phyloP scores from a whole-genome alignment of 2,329 filamentous ascomycete genomes.

The Alternaria incomplexa region DNA sequence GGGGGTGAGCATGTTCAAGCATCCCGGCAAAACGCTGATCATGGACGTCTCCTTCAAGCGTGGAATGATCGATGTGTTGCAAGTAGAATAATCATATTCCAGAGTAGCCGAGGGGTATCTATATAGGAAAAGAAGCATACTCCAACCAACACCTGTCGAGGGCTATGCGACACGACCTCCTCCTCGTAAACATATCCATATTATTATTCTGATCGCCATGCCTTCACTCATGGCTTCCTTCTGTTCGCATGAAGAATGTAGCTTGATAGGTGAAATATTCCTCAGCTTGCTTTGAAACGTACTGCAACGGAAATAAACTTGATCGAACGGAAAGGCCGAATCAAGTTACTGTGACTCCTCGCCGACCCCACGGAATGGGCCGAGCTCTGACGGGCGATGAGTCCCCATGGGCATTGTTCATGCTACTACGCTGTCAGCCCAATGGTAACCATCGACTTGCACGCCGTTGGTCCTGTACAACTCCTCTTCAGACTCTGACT shows the following conservation, averaged over 20 bases:
- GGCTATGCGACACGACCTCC: background rate
- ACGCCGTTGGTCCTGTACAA: constrained; percentile 29
- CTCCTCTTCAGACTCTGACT: constrained; percentile 36
- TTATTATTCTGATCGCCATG: background rate
- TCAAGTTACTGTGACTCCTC: background rate
- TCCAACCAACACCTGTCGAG: background rate
- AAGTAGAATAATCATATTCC: background rate
- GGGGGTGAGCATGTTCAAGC: background rate
- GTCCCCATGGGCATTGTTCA: constrained; percentile 3
- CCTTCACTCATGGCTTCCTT: background rate
- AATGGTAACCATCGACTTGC: constrained; percentile 23
- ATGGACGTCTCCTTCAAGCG: background rate
- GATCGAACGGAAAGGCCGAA: background rate
- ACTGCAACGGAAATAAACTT: background rate
- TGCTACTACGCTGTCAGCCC: constrained; percentile 27
- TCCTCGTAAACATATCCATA: background rate
- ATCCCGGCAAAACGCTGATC: background rate
- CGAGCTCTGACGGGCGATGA: background rate
- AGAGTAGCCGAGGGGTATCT: constrained; percentile 19
- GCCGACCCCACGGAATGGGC: background rate
- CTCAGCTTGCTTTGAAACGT: background rate
- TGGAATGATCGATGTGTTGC: background rate
- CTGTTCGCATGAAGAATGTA: background rate
- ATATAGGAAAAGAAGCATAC: constrained; percentile 10
- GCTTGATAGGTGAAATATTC: background rate